phyloP scores from a whole-genome alignment of 306 rosid species.

The Cicer chorassanicum region DNA sequence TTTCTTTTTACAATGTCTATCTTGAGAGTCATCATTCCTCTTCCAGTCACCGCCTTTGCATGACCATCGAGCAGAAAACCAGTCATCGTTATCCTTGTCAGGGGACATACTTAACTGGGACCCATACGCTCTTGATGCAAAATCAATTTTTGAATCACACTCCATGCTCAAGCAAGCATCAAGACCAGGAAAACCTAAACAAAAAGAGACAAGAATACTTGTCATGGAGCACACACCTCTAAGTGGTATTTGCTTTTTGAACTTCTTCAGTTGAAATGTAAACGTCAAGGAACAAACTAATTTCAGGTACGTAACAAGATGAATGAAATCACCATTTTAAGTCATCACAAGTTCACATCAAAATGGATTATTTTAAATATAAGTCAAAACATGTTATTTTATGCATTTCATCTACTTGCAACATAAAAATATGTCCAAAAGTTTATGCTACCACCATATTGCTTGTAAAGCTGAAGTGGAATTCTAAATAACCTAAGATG shows the following conservation, averaged over 20 bases:
- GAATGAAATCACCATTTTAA: slow-evolving; percentile 26
- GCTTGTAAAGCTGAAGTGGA: slow-evolving; percentile 3
- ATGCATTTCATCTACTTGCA: slow-evolving; percentile 9
- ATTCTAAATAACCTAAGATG: slow-evolving; percentile 7
- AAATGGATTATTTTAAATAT: slow-evolving; percentile 17
- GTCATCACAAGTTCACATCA: slow-evolving; percentile 20
- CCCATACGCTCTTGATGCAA: slow-evolving; percentile 50
- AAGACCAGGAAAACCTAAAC: slow-evolving; percentile 64
- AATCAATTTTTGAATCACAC: slow-evolving; percentile 56
- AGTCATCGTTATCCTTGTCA: slow-evolving; percentile 73
- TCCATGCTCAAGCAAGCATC: slow-evolving; percentile 46
- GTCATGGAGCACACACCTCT: slow-evolving; percentile 32
- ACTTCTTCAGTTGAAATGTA: slow-evolving; percentile 8
- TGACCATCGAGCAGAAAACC: slow-evolving; percentile 85
- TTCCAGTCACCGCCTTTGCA: slow-evolving; percentile 99
- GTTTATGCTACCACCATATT: slow-evolving; percentile 14
- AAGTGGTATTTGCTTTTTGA: slow-evolving; percentile 27
- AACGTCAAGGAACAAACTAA: slow-evolving; percentile 25
- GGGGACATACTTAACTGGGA: slow-evolving; percentile 47
- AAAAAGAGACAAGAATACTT: slow-evolving; percentile 11
- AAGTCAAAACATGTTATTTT: slow-evolving; percentile 25
- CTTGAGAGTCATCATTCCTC: slow-evolving; percentile 87
- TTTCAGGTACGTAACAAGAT: slow-evolving; percentile 28
- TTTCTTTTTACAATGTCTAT: slow-evolving; percentile 74
- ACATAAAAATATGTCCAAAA: slow-evolving; percentile 10